Conservation (phyloP, 148 eudicot species). For the Talinum fruticosum region DNA sequence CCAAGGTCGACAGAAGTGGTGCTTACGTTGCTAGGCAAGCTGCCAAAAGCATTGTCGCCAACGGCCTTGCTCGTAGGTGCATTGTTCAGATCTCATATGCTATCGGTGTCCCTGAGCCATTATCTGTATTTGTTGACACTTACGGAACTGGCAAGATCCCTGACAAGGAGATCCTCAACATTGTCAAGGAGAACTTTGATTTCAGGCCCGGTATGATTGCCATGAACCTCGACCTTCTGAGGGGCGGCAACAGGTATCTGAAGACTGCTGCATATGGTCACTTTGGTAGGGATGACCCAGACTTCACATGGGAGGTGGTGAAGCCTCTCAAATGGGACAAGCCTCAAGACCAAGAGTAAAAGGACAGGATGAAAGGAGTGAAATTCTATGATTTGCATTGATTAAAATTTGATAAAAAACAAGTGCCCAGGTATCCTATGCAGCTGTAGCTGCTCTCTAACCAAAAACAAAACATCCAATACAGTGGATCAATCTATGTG, state of each 20-base stretch:
- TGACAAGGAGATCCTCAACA: slow-evolving; percentile 40
- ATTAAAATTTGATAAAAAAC: slow-evolving; percentile 23
- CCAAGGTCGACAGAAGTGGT: slow-evolving; percentile 48
- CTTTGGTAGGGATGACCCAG: slow-evolving; percentile 43
- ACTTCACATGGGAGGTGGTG: slow-evolving; percentile 46
- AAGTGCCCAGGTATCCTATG: slow-evolving; percentile 18
- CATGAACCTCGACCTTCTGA: slow-evolving; percentile 38
- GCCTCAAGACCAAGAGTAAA: slow-evolving; percentile 23
- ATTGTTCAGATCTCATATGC: slow-evolving; percentile 46
- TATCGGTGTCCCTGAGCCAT: slow-evolving; percentile 45
- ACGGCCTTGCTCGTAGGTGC: slow-evolving; percentile 44
- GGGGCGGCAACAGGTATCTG: slow-evolving; percentile 42
- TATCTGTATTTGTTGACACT: slow-evolving; percentile 45
- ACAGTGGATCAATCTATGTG: slow-evolving; percentile 12
- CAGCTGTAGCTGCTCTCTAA: slow-evolving; percentile 23
- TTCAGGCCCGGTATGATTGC: slow-evolving; percentile 50
- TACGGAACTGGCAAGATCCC: slow-evolving; percentile 43
- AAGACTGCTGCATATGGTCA: slow-evolving; percentile 51
- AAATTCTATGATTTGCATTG: slow-evolving; percentile 9
- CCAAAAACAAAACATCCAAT: not conserved
- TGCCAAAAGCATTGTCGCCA: slow-evolving; percentile 48
- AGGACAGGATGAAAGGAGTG: not conserved
- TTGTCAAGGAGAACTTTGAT: slow-evolving; percentile 45
- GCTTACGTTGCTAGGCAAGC: slow-evolving; percentile 49
- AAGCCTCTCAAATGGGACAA: slow-evolving; percentile 49